Percentiles rank a stretch among this genome's conserved stretches.
Evolutionary conservation across 164 flowering plant species (phyloP).

Genomic region (Vitis riparia): DNA sequence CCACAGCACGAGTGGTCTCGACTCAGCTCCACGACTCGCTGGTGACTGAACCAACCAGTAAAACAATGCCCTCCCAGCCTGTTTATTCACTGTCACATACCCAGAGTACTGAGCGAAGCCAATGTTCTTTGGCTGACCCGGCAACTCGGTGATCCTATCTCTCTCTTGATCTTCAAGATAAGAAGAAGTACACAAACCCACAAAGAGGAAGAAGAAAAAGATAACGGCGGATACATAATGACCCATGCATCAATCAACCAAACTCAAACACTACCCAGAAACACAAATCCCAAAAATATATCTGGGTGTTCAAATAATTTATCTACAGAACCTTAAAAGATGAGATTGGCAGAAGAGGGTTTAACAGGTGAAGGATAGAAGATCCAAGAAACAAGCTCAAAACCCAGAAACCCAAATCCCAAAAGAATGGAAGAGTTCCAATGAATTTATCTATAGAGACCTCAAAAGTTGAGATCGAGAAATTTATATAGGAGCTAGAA

Average conservation of each 20-base stretch:
- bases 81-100: constrained; percentile 72
- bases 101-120: constrained; percentile 84
- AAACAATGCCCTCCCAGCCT: constrained; percentile 86
- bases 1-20: constrained; percentile 89
- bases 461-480: too few species aligned
- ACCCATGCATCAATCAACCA: constrained; percentile 31
- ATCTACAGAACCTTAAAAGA: background rate
- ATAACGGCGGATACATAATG: constrained; percentile 16
- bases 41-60: constrained; percentile 90
- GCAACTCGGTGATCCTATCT: constrained; percentile 66
- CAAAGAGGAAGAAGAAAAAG: constrained; percentile 21
- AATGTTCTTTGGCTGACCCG: constrained; percentile 80
- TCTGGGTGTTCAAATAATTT: constrained; percentile 20
- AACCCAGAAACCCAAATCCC: too few species aligned
- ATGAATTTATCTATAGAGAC: too few species aligned
- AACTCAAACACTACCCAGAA: constrained; percentile 24
- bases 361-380: background rate
- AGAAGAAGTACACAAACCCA: constrained; percentile 19
- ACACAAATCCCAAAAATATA: constrained; percentile 17
- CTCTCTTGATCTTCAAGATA: constrained; percentile 41
- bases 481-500: too few species aligned
- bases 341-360: background rate
- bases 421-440: too few species aligned
- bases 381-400: too few species aligned
- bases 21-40: constrained; percentile 37